Evolutionary conservation across 2,329 filamentous ascomycete species (phyloP).

Genomic region (Gyromitra esculenta): DNA sequence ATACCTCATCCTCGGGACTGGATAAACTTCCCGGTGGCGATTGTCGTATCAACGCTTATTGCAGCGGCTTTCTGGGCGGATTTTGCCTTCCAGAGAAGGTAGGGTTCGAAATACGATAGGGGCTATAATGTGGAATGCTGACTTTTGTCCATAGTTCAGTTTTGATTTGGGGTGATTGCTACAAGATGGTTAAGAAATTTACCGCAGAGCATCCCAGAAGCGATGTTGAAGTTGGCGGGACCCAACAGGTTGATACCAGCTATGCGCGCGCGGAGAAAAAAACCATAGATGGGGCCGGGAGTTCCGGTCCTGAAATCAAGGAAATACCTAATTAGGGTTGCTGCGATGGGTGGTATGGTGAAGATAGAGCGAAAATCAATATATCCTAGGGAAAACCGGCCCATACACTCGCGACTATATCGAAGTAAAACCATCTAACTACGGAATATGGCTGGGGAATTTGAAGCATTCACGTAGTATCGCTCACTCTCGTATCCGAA

Average conservation of each 20-base stretch:
- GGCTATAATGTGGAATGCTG: not conserved
- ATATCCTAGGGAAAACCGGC: too few relatives aligned
- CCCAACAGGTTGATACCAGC: not conserved
- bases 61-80: not conserved
- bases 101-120: not conserved
- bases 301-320: not conserved
- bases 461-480: too few relatives aligned
- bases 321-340: not conserved
- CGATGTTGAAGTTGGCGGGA: not conserved
- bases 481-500: too few relatives aligned
- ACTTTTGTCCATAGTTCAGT: not conserved
- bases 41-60: not conserved
- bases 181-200: not conserved
- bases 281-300: not conserved
- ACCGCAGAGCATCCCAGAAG: not conserved
- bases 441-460: too few relatives aligned
- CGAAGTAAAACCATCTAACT: too few relatives aligned
- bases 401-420: too few relatives aligned
- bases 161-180: not conserved
- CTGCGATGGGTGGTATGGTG: not conserved
- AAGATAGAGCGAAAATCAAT: not conserved
- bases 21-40: not conserved
- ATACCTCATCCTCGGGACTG: conserved; percentile 15
- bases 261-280: not conserved
- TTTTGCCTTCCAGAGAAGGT: conserved; percentile 7